Conservation (phyloP, 257 asterid species). For the Lavandula angustifolia region DNA sequence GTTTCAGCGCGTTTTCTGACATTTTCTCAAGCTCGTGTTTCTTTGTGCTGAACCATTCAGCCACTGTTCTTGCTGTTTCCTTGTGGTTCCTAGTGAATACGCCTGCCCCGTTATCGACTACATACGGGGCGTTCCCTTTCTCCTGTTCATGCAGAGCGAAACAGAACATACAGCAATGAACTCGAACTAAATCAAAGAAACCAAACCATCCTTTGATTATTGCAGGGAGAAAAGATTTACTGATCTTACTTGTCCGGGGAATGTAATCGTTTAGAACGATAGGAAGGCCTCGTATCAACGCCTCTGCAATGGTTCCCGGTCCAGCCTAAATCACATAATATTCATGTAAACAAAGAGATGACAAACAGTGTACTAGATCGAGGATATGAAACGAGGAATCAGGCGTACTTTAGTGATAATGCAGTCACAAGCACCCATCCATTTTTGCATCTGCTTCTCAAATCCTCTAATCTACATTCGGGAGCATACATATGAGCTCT, state of each 20-base stretch:
- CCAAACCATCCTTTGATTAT: too few relatives aligned
- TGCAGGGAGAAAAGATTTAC: neutral
- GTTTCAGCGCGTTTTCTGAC: constrained; percentile 82
- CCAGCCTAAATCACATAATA: constrained; percentile 62
- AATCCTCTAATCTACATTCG: constrained; percentile 73
- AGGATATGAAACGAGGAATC: neutral
- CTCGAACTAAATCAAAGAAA: neutral
- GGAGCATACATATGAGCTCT: neutral
- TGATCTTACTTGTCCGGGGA: constrained; percentile 90
- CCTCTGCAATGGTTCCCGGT: constrained; percentile 97
- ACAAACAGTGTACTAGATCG: neutral
- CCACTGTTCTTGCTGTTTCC: constrained; percentile 71
- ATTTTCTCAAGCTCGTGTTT: constrained; percentile 61
- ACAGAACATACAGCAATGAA: neutral
- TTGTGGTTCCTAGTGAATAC: constrained; percentile 75
- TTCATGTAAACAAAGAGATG: neutral
- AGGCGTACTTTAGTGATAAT: constrained; percentile 76
- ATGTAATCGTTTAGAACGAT: constrained; percentile 88
- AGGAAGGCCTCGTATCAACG: constrained; percentile 95
- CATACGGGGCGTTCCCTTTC: constrained; percentile 92
- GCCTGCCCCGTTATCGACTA: constrained; percentile 92
- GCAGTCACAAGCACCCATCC: constrained; percentile 98
- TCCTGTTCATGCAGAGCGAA: constrained; percentile 49
- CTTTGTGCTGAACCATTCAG: constrained; percentile 92
- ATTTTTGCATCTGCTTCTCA: constrained; percentile 90